These are phyloP conservation scores for Gastrodia elata DNA, from an alignment of 106 monocot genomes.

Conservation along the genomic window DNA sequence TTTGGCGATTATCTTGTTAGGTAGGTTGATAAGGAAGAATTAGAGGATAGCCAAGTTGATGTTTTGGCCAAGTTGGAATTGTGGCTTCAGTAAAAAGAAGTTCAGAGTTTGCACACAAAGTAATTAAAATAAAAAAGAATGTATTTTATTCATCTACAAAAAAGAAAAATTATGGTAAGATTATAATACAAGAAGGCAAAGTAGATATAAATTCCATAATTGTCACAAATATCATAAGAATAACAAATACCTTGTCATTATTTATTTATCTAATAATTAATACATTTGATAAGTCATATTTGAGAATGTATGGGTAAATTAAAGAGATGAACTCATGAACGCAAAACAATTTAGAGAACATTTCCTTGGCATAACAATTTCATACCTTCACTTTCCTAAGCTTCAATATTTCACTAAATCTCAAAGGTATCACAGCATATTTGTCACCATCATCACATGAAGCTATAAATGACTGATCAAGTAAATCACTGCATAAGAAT, in stretches of 20 bases:
- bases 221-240: neutral
- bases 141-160: neutral
- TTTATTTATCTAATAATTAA: neutral
- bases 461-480: constrained; percentile 65
- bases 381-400: constrained; percentile 82
- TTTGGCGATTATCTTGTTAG: neutral
- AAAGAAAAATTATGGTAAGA: neutral
- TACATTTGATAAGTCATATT: neutral
- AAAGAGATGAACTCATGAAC: neutral
- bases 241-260: too few relatives aligned
- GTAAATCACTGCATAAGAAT: constrained; percentile 53
- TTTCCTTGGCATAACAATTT: neutral
- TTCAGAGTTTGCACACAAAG: neutral
- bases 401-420: constrained; percentile 71
- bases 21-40: too few relatives aligned
- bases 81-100: neutral
- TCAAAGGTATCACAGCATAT: constrained; percentile 48
- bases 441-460: constrained; percentile 57
- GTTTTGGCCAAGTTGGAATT: neutral
- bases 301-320: neutral
- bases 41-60: neutral
- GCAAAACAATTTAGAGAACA: neutral
- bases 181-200: neutral
- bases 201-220: neutral
- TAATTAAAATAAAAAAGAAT: neutral